phyloP scores from a whole-genome alignment of 2,329 filamentous ascomycete species.

The Byssoonygena ceratinophila region DNA sequence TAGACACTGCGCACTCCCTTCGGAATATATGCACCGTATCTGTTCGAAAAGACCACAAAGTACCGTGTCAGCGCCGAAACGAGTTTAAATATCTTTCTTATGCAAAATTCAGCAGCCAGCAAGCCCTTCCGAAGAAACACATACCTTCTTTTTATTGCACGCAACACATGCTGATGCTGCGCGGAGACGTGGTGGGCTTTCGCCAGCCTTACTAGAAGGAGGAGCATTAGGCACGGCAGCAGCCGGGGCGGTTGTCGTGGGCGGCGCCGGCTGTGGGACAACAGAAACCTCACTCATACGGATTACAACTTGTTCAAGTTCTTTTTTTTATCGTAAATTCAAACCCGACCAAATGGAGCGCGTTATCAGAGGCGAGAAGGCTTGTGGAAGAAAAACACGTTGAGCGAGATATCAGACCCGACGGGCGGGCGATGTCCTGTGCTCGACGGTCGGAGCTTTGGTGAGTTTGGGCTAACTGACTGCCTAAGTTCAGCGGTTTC shows the following conservation, averaged over 20 bases:
- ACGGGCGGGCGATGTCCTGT: background rate
- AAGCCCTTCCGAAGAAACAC: background rate
- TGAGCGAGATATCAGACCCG: background rate
- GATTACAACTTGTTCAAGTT: background rate
- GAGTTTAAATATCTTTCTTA: background rate
- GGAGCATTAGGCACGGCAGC: constrained; percentile 9
- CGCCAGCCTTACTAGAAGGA: constrained; percentile 8
- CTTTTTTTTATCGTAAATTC: background rate
- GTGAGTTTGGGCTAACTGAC: constrained; percentile 5
- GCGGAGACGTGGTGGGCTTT: constrained; percentile 22
- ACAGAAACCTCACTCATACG: constrained; percentile 15
- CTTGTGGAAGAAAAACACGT: background rate
- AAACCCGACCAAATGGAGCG: background rate
- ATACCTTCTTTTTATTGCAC: constrained; percentile 26
- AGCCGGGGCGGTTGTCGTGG: background rate
- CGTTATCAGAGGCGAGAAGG: background rate
- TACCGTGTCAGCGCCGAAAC: background rate
- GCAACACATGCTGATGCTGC: constrained; percentile 25
- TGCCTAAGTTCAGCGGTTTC: background rate
- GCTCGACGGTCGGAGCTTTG: background rate
- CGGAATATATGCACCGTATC: constrained; percentile 24
- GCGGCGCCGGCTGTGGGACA: constrained; percentile 11
- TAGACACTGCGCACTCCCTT: constrained; percentile 19
- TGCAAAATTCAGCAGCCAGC: background rate
- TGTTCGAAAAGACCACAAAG: constrained; percentile 8